phyloP scores from a whole-genome alignment of 441 rosid species.

The Erodium moschatum region DNA sequence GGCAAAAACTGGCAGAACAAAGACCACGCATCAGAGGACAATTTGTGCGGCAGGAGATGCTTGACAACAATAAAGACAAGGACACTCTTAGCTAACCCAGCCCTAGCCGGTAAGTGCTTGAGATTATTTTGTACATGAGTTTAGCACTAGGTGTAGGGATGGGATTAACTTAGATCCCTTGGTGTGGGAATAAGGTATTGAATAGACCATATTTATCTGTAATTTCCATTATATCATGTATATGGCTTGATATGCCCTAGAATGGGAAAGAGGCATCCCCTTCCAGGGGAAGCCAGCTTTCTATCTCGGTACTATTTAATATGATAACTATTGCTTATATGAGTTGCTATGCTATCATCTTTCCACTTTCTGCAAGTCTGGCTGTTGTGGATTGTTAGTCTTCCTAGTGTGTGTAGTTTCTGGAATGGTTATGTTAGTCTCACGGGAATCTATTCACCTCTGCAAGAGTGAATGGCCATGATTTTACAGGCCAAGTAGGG shows the following conservation, averaged over 20 bases:
- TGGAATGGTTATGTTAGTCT: too few relatives aligned
- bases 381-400: background rate
- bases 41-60: slow-evolving; percentile 15
- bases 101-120: background rate
- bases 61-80: background rate
- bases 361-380: background rate
- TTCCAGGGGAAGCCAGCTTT: background rate
- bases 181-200: background rate
- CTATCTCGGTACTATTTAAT: background rate
- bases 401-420: background rate
- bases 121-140: slow-evolving; percentile 1
- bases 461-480: background rate
- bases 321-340: background rate
- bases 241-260: background rate
- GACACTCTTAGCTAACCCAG: slow-evolving; percentile 1
- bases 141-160: background rate
- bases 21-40: slow-evolving; percentile 18
- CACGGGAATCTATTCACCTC: too few relatives aligned
- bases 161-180: background rate
- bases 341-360: background rate
- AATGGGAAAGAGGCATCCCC: background rate
- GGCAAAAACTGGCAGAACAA: slow-evolving; percentile 21
- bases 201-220: background rate
- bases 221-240: background rate
- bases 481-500: background rate